Conservation (phyloP, 306 rosid genomes). For the Malus sieversii region DNA sequence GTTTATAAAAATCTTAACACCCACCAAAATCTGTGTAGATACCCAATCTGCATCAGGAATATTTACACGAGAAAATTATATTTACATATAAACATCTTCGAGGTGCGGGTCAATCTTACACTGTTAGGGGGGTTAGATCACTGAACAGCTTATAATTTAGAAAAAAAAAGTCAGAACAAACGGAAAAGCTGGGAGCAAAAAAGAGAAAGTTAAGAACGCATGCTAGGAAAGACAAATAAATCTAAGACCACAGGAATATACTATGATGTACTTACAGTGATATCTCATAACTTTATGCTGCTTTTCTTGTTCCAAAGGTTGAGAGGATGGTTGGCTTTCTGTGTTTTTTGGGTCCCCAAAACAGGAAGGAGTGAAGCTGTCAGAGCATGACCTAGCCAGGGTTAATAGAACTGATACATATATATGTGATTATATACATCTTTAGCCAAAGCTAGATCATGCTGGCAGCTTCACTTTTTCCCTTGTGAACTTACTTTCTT, state of each 20-base stretch:
- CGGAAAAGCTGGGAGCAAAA: neutral
- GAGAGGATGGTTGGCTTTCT: neutral
- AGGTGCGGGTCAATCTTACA: neutral
- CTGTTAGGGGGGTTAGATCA: neutral
- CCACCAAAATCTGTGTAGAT: neutral
- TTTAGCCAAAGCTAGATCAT: constrained; percentile 68
- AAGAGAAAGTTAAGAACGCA: constrained; percentile 28
- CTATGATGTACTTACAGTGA: constrained; percentile 16
- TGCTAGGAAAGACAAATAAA: constrained; percentile 32
- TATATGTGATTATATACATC: neutral
- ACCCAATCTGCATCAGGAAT: neutral
- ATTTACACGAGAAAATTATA: neutral
- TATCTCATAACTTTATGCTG: constrained; percentile 10
- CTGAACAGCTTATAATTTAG: neutral
- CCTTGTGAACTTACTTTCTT: constrained; percentile 38
- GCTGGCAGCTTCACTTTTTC: constrained; percentile 99
- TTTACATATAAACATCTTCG: neutral
- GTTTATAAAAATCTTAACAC: neutral
- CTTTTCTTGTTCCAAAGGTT: neutral
- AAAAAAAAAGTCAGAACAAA: neutral
- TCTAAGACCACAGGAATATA: neutral
- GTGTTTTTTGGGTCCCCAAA: constrained; percentile 36
- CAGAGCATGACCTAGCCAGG: constrained; percentile 97
- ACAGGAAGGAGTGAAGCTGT: constrained; percentile 97
- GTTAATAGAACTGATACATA: constrained; percentile 26